Conservation (phyloP, 1,284 basidiomycete genomes). For the Lentinula novae-zelandiae region DNA sequence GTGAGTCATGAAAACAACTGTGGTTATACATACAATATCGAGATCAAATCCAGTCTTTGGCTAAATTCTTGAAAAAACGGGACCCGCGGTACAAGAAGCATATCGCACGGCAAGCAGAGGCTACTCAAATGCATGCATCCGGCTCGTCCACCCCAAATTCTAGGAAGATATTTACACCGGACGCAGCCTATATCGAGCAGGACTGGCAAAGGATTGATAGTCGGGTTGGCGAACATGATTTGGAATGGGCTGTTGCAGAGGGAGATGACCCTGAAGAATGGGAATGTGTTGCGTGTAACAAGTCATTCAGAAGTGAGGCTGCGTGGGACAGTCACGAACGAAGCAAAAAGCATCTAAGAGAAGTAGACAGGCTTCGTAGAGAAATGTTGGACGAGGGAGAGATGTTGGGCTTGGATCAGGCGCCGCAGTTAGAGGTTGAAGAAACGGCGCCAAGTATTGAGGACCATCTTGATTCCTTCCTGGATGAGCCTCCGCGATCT, state of each 20-base stretch:
- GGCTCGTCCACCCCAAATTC: conserved; percentile 24
- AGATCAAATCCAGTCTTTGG: conserved; percentile 57
- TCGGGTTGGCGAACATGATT: conserved; percentile 46
- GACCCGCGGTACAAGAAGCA: conserved; percentile 89
- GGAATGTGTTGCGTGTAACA: conserved; percentile 96
- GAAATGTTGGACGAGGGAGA: conserved; percentile 80
- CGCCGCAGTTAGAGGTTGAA: conserved; percentile 20
- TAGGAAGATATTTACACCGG: conserved; percentile 21
- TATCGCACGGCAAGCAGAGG: conserved; percentile 46
- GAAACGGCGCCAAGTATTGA: conserved; percentile 15
- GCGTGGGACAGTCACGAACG: conserved; percentile 97
- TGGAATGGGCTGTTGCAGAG: conserved; percentile 69
- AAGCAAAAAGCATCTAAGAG: conserved; percentile 93
- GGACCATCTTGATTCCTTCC: conserved; percentile 1
- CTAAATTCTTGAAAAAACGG: conserved; percentile 86
- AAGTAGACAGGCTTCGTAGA: conserved; percentile 70
- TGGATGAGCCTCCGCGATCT: conserved; percentile 10
- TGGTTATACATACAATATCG: conserved; percentile 8
- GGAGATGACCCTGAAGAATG: conserved; percentile 76
- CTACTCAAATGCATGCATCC: conserved; percentile 29
- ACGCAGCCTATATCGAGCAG: conserved; percentile 64
- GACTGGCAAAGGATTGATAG: conserved; percentile 74
- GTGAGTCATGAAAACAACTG: conserved; percentile 45
- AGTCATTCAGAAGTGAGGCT: conserved; percentile 88
- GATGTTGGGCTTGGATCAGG: conserved; percentile 44